Conservation (phyloP, 2,329 filamentous ascomycete species). For the Cytospora chrysosperma region DNA sequence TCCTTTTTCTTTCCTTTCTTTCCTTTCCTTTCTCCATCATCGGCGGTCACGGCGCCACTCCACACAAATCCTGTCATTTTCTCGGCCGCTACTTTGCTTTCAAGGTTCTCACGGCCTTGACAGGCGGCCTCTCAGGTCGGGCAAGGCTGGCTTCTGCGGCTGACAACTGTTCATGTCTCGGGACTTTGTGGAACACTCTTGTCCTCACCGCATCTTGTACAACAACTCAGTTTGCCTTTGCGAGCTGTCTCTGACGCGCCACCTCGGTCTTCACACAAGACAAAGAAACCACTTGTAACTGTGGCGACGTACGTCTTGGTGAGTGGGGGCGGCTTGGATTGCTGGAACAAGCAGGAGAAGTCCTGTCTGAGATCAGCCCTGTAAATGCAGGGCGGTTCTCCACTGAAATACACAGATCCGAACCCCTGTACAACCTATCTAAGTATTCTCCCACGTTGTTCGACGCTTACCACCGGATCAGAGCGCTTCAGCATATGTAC, state of each 20-base stretch:
- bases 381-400: background rate
- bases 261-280: background rate
- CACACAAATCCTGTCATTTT: background rate
- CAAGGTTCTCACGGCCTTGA: background rate
- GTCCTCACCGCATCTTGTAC: background rate
- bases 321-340: background rate
- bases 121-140: background rate
- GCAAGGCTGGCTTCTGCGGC: background rate
- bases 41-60: background rate
- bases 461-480: background rate
- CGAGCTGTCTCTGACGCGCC: background rate
- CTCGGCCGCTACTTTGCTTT: background rate
- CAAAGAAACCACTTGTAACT: background rate
- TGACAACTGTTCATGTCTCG: background rate
- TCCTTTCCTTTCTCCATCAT: background rate
- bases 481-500: background rate
- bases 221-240: background rate
- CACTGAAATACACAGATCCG: background rate
- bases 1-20: no score
- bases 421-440: background rate
- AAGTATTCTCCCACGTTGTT: background rate
- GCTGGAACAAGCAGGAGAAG: background rate
- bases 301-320: background rate
- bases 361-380: background rate
- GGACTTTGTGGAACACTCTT: background rate